Evolutionary conservation across 163 green algal species (phyloP).

Genomic region (Scenedesmus sp.): DNA sequence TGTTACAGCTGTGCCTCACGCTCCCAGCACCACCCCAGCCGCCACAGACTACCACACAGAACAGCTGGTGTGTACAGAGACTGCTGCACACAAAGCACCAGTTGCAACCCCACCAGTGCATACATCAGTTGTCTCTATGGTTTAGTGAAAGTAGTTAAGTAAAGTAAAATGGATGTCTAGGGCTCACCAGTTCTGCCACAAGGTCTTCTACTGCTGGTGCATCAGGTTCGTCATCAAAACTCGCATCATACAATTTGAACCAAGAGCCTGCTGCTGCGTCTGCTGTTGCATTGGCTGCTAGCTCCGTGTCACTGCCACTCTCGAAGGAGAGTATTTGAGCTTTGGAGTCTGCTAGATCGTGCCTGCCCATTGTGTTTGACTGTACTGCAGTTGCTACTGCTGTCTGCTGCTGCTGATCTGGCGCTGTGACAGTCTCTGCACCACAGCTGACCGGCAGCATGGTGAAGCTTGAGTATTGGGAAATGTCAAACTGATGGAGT

Average conservation of each 20-base stretch:
- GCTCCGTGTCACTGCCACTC: background rate
- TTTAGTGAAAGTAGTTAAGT: too few relatives aligned
- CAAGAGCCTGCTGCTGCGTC: background rate
- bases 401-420: background rate
- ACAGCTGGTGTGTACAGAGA: too few relatives aligned
- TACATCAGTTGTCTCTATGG: too few relatives aligned
- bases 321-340: background rate
- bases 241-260: background rate
- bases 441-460: background rate
- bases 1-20: too few relatives aligned
- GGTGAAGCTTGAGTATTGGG: too few relatives aligned
- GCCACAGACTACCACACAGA: too few relatives aligned
- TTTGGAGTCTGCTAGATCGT: background rate
- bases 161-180: too few relatives aligned
- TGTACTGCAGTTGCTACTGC: background rate
- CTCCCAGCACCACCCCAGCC: too few relatives aligned
- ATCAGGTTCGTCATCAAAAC: background rate
- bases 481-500: background rate
- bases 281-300: background rate
- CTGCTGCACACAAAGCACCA: too few relatives aligned
- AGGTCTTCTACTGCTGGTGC: conserved; percentile 1
- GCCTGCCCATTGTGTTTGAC: background rate
- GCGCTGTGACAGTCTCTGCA: background rate
- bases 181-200: background rate
- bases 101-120: too few relatives aligned